Evolutionary conservation across 2,329 filamentous ascomycete species (phyloP), one percentile per base, ranked within the genome.

Genomic region (Blastomyces silverae): DNA sequence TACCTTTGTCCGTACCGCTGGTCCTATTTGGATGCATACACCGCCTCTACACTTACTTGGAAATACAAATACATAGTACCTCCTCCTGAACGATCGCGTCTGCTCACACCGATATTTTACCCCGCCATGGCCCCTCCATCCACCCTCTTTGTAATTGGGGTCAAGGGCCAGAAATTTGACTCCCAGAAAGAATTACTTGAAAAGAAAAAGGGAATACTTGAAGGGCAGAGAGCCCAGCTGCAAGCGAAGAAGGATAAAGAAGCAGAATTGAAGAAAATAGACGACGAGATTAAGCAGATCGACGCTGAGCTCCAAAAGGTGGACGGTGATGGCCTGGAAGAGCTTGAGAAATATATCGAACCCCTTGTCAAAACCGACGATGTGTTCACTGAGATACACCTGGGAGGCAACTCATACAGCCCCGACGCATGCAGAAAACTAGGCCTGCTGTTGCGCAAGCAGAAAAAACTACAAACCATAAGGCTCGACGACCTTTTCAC

Each of bases 401-500:
- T 99, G 58, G 83, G 91, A 64, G 94, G 93, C 67, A 99, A 99
- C 81, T 97, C 94, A 1, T 82, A 97, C 62, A 94, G 94, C 63
- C 87, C 97, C 63, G 90, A 88, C 60, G 94, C 94, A 60, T 95
- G 89, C 75, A 88, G 92, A 78, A 87, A 88, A 42, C 85, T 99
- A 56, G 92, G 91, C 56, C 86, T 91, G 70, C 88, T 95, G 62
- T 82, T 99, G 64, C 85, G 88, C 67, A 90, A 89, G 64, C 96
- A 97, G 81, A 91, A 91, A 80, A 88, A 83, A 68, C 83, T 97
- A 53, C 85, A 89, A 68, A 82, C 88, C 73, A 92, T 90, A 74
- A 96, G 97, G 79, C 83, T 99, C 65, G 92, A 92, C 77, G 94
- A 99, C 77, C 96, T 99, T 81, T 99, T 97, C 82, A 99, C 94